Percentiles rank a stretch among this genome's conserved stretches.
These are phyloP conservation scores for Phytopythium aichiense DNA, from an alignment of 352 stramenopile species.

Conservation along the genomic window DNA sequence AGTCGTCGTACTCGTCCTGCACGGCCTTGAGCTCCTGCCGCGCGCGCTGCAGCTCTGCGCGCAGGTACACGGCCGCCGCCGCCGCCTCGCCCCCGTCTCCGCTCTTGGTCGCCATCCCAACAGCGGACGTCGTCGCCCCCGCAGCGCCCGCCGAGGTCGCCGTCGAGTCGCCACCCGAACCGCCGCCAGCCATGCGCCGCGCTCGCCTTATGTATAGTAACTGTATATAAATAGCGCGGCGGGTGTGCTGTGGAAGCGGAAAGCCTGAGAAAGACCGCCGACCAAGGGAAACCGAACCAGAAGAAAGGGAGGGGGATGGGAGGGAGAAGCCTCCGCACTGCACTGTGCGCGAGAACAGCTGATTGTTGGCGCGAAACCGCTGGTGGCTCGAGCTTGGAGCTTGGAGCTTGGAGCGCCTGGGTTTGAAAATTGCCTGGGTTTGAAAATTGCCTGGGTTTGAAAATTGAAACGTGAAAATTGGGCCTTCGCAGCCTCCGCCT, in stretches of 20 bases:
- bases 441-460: no score
- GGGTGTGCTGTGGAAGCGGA: neutral
- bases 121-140: conserved; percentile 6
- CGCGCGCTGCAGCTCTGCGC: conserved; percentile 45
- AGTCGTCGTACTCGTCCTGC: conserved; percentile 79
- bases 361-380: neutral
- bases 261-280: neutral
- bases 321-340: neutral
- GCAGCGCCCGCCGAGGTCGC: neutral
- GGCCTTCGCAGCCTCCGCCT: no score
- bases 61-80: conserved; percentile 30
- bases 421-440: no score
- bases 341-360: neutral
- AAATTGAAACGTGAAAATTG: no score
- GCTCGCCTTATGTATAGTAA: neutral
- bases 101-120: neutral
- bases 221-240: neutral
- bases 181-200: conserved; percentile 2
- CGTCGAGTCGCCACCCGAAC: neutral
- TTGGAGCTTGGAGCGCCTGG: no score
- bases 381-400: no score
- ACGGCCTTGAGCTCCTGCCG: conserved; percentile 59
- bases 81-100: conserved; percentile 22
- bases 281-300: neutral
- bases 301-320: conserved; percentile 1